Percentiles rank a stretch among this genome's conserved stretches.
phyloP scores from a whole-genome alignment of 2,329 filamentous ascomycete genomes.

The Apiospora kogelbergensis region DNA sequence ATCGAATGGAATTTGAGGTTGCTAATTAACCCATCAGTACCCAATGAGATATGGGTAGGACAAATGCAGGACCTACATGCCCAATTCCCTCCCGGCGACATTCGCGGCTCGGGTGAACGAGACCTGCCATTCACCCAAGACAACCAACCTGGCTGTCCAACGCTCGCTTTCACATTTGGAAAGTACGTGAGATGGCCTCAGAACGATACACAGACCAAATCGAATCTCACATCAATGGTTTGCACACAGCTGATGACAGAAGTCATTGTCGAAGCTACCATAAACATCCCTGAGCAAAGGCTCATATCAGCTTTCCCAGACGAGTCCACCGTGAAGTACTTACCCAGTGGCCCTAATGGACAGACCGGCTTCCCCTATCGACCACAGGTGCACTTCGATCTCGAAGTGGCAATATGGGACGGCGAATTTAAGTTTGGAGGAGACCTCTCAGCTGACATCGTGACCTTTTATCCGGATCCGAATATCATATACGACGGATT shows the following conservation, averaged over 20 bases:
- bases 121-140: neutral
- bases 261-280: constrained; percentile 5
- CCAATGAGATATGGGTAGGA: constrained; percentile 11
- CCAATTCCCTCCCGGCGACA: neutral
- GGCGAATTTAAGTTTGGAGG: constrained; percentile 8
- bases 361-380: constrained; percentile 10
- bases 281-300: constrained; percentile 7
- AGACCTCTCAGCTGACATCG: neutral
- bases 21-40: no score
- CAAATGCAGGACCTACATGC: constrained; percentile 8
- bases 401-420: constrained; percentile 8
- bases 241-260: constrained; percentile 11
- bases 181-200: no score
- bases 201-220: no score
- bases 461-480: neutral
- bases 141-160: constrained; percentile 7
- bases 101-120: constrained; percentile 7
- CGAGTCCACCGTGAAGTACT: constrained; percentile 5
- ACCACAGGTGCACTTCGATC: constrained; percentile 9
- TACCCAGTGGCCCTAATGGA: constrained; percentile 10
- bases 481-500: constrained; percentile 1
- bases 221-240: constrained; percentile 1
- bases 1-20: neutral
- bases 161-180: constrained; percentile 11
- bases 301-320: constrained; percentile 10